Conservation (phyloP, 73 alveolate species). For the Halteria grandinella region DNA sequence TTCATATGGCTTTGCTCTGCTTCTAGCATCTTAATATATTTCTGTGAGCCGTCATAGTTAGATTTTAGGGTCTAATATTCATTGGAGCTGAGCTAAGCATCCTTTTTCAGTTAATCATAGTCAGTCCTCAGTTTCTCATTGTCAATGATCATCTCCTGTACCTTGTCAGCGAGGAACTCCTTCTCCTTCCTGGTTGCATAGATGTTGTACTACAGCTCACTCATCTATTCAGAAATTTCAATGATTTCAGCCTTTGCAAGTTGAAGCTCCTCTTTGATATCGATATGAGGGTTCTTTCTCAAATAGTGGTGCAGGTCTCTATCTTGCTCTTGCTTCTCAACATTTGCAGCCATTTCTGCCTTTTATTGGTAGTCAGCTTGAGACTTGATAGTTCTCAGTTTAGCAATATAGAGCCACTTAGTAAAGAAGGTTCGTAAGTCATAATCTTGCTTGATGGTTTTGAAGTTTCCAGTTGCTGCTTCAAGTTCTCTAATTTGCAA, state of each 20-base stretch:
- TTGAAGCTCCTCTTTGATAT: slow-evolving; percentile 38
- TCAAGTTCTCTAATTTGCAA: slow-evolving; percentile 52
- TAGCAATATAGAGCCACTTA: slow-evolving; percentile 51
- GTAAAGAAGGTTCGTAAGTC: slow-evolving; percentile 27
- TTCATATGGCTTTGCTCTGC: slow-evolving; percentile 44
- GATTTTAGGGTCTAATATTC: slow-evolving; percentile 26
- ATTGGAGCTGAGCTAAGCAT: slow-evolving; percentile 1
- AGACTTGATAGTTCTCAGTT: slow-evolving; percentile 12
- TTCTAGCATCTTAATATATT: slow-evolving; percentile 36
- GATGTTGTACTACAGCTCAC: slow-evolving; percentile 5
- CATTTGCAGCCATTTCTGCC: slow-evolving; percentile 9
- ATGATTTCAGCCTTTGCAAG: slow-evolving; percentile 41
- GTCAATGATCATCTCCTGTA: slow-evolving; percentile 11
- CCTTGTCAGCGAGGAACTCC: slow-evolving; percentile 30
- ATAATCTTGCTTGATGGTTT: neutral
- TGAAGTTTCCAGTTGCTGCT: slow-evolving; percentile 4
- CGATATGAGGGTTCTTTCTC: neutral
- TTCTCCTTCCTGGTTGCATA: slow-evolving; percentile 34
- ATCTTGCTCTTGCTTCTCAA: slow-evolving; percentile 23
- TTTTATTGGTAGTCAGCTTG: neutral
- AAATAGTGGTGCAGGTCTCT: slow-evolving; percentile 19
- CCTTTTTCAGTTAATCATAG: slow-evolving; percentile 3
- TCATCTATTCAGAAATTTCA: slow-evolving; percentile 17
- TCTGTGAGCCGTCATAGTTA: slow-evolving; percentile 21
- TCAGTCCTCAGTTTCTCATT: slow-evolving; percentile 29